phyloP scores from a whole-genome alignment of 2,329 filamentous ascomycete genomes.

The Neonectria punicea region DNA sequence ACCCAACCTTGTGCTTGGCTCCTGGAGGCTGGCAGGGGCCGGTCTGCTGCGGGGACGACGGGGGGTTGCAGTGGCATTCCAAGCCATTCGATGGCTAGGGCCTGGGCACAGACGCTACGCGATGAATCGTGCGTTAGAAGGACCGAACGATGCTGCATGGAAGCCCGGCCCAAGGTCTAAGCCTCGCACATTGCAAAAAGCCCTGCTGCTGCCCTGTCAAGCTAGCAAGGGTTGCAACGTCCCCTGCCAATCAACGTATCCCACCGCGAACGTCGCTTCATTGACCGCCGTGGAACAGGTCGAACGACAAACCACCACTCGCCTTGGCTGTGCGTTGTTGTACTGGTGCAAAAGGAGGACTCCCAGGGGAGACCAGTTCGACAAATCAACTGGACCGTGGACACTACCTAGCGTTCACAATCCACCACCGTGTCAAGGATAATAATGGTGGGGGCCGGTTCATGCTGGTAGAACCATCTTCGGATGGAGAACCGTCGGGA shows the following conservation, averaged over 20 bases:
- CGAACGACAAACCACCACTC: conserved; percentile 18
- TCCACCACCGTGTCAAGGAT: conserved; percentile 9
- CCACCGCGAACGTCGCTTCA: conserved; percentile 16
- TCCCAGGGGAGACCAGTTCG: conserved; percentile 7
- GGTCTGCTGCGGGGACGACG: conserved; percentile 36
- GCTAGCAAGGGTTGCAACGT: conserved; percentile 15
- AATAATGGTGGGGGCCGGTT: conserved; percentile 1
- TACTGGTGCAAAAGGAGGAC: conserved; percentile 9
- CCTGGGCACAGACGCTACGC: conserved; percentile 37
- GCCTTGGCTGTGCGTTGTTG: conserved; percentile 14
- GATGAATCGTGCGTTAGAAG: conserved; percentile 45
- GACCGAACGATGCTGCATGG: conserved; percentile 44
- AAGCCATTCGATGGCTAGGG: conserved; percentile 32
- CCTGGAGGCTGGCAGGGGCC: conserved; percentile 32
- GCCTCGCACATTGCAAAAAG: conserved; percentile 44
- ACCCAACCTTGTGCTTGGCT: neutral
- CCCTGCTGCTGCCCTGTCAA: conserved; percentile 26
- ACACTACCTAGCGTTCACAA: conserved; percentile 12
- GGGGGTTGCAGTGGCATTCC: conserved; percentile 32
- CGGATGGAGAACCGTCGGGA: conserved; percentile 8
- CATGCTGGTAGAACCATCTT: conserved; percentile 10
- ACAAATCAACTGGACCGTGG: conserved; percentile 4
- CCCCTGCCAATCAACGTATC: conserved; percentile 26
- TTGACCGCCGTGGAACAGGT: conserved; percentile 8
- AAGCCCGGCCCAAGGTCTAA: conserved; percentile 42